These are phyloP conservation scores for Pterocarpus macrocarpus DNA, from an alignment of 306 rosid species.

Conservation along the genomic window DNA sequence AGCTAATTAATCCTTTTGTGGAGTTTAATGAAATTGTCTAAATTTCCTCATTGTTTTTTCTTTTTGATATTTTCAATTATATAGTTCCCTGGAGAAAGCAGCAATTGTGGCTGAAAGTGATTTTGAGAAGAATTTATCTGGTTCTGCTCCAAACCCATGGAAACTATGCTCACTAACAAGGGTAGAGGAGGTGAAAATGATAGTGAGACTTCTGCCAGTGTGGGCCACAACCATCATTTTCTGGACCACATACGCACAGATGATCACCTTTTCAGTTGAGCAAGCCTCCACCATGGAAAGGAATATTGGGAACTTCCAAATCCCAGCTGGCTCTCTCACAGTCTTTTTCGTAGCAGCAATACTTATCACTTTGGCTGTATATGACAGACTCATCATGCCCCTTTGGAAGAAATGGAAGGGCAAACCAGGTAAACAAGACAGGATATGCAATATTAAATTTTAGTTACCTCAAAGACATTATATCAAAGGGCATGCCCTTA, in stretches of 20 bases:
- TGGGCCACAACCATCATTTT: constrained; percentile 97
- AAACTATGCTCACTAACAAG: constrained; percentile 78
- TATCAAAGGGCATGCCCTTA: not conserved
- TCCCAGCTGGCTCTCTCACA: constrained; percentile 93
- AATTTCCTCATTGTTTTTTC: not conserved
- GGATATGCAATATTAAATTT: not conserved
- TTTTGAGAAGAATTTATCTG: constrained; percentile 53
- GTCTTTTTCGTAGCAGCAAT: constrained; percentile 89
- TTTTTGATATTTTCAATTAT: constrained; percentile 1
- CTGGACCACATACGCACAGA: constrained; percentile 92
- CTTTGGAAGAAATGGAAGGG: constrained; percentile 82
- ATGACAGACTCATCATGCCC: constrained; percentile 90
- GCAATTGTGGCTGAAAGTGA: constrained; percentile 71
- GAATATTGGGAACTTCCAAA: constrained; percentile 67
- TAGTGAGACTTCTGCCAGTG: constrained; percentile 80
- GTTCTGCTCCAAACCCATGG: constrained; percentile 76
- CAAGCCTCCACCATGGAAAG: constrained; percentile 96
- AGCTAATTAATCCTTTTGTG: constrained; percentile 1
- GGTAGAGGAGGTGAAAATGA: constrained; percentile 95
- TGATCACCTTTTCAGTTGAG: constrained; percentile 95
- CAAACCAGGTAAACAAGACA: constrained; percentile 65
- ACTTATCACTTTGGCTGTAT: constrained; percentile 67
- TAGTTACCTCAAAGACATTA: not conserved
- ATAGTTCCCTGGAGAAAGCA: constrained; percentile 87
- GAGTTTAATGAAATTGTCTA: constrained; percentile 6